Base-by-base conservation (phyloP, 345 rosid species). In the Angophora floribunda region DNA sequence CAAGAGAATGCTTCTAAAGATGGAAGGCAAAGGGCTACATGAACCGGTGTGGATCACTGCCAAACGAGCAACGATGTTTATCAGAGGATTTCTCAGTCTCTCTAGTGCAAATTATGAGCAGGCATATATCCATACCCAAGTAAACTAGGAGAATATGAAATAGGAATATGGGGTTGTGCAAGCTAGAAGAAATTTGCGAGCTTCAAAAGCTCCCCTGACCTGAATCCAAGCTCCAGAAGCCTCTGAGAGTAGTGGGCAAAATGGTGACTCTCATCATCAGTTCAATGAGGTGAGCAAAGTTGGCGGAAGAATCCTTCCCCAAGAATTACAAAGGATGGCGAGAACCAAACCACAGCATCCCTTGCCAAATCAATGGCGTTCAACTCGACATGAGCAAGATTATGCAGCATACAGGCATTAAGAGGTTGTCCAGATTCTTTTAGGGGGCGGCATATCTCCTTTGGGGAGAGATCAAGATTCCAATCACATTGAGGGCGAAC, bases 321-420 rank as follows among this genome's bases (percentile, higher is more conserved):
- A 45, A 94, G 91, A 90, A 91, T 85, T 47, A 95, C 89, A 44
- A 47, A 47, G 86, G 93, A 91, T 86, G 96, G 96, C 14, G 16
- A 52, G 90, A 97, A 96, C 51, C 96, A 93, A 88, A 96, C 96
- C 65, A 96, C 98, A 11, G 30, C 11, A 9, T 10, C 65, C 99
- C 99, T 96, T 30, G 99, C 99, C 91, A 96, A 93, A 94, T 97
- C 98, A 87, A 96, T 95, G 4, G 99, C 99, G 87, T 97, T 97
- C 15, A 96, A 95, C 95, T 96, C 98, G 67, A 97, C 93, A 88
- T 96, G 99, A 79, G 99, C 98, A 45, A 96, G 95, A 88, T 93
- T 96, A 87, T 97, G 99, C 87, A 97, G 99, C 98, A 95, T 92
- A 86, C 94, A 94, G 82, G 97, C 99, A 91, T 96, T 96, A 26